Evolutionary conservation across 768 basidiomycete genomes (phyloP).

Genomic region (Obba rivulosa): DNA sequence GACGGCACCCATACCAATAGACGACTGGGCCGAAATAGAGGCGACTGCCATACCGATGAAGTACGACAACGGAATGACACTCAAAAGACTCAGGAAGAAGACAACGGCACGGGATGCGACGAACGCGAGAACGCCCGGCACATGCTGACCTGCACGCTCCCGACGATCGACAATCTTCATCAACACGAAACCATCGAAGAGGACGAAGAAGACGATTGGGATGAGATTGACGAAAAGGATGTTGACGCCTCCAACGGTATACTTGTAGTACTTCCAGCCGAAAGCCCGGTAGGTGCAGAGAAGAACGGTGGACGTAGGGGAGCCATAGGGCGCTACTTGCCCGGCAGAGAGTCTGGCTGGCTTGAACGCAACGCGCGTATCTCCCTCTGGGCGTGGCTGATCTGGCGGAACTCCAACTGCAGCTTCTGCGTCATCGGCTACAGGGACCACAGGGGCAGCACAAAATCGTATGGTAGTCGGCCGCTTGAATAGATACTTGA

Average conservation of each 20-base stretch:
- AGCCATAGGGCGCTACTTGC: conserved; percentile 81
- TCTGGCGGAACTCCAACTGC: conserved; percentile 11
- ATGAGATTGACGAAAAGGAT: conserved; percentile 96
- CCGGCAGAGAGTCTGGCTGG: conserved; percentile 76
- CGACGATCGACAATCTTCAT: conserved; percentile 63
- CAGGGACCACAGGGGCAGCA: conserved; percentile 72
- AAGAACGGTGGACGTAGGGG: conserved; percentile 81
- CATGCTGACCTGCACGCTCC: conserved; percentile 45
- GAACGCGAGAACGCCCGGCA: conserved; percentile 61
- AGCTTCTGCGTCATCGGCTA: conserved; percentile 23
- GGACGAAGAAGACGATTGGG: conserved; percentile 91
- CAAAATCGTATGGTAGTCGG: conserved; percentile 91
- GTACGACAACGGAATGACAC: conserved; percentile 95
- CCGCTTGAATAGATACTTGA: conserved; percentile 72
- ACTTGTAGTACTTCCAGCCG: conserved; percentile 95
- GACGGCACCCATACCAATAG: conserved; percentile 98
- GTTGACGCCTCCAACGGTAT: conserved; percentile 97
- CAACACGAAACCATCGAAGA: conserved; percentile 86
- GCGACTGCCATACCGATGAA: conserved; percentile 99
- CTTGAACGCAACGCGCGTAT: conserved; percentile 58
- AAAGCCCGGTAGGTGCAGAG: conserved; percentile 92
- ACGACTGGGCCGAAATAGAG: conserved; percentile 96
- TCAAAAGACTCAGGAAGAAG: conserved; percentile 78
- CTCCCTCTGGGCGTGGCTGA: background rate
- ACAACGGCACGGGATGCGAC: conserved; percentile 73